Evolutionary conservation across 2,329 filamentous ascomycete genomes (phyloP), one percentile per base, ranked within the genome.

Genomic region (Alternaria dauci): DNA sequence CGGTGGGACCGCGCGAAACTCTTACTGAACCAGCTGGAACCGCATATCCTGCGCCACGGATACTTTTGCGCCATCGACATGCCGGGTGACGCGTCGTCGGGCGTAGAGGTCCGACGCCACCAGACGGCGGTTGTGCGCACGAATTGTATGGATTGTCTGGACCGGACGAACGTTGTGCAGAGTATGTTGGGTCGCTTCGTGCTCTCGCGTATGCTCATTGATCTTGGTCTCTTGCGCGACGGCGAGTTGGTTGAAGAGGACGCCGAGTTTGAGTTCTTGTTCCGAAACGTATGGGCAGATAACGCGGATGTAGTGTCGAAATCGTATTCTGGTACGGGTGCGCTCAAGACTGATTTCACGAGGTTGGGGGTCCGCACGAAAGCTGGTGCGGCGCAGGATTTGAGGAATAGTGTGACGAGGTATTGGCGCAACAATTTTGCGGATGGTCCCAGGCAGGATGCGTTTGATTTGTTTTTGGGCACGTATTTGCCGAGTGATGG

Each of bases 61-160:
- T 99, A 99, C 81, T 99, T 98, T 85, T 91, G 93, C 63, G 94
- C 92, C 38, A 88, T 94, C 28, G 93, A 97, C 77, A 91, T 91
- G 82, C 92, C 93, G 2, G 91, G 88, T 43, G 87, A 88, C 69
- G 85, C 89, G 59, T 91, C 90, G 30, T 91, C 90, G 30, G 88
- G 87, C 18, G 85, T 97, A 12, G 94, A 98, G 71, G 87, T 93
- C 34, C 89, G 93, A 65, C 89, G 87, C 63, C 85, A 88, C 66
- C 95, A 99, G 83, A 92, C 89, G 1, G 93, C 92, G 62, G 94
- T 98, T 16, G 94, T 99, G 66, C 90, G 95, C 55, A 97, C 95
- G 39, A 99, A 99, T 79, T 99, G 95, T 82, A 99, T 99, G 95
- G 95, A 99, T 80, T 99, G 96, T 69, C 87, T 99, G 14, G 95